These are phyloP conservation scores for Luffa acutangula DNA, from an alignment of 306 rosid genomes.

Conservation along the genomic window DNA sequence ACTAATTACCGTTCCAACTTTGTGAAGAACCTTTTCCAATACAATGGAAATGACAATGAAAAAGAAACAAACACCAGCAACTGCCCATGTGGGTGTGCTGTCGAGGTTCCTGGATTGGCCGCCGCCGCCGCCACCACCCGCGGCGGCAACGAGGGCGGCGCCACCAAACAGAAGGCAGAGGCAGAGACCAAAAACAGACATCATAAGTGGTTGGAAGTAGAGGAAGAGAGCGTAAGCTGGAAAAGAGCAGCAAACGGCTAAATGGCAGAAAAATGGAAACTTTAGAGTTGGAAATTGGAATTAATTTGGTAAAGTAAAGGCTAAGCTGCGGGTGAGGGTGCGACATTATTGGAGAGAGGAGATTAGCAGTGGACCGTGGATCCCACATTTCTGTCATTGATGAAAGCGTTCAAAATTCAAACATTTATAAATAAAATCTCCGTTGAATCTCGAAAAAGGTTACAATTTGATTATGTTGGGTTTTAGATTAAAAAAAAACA, in stretches of 20 bases:
- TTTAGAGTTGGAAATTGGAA: not conserved
- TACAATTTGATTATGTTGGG: not conserved
- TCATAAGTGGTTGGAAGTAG: not conserved
- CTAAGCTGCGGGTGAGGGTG: no score
- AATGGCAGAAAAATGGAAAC: not conserved
- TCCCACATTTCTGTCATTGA: not conserved
- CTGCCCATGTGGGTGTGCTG: constrained; percentile 90
- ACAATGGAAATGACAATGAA: constrained; percentile 55
- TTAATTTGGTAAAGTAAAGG: not conserved
- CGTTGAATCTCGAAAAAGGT: not conserved
- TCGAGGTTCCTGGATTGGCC: constrained; percentile 38
- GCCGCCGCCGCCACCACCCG: not conserved
- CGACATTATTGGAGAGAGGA: not conserved
- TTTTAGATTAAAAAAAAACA: no score
- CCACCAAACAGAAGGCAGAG: not conserved
- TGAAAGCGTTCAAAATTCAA: not conserved
- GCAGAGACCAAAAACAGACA: not conserved
- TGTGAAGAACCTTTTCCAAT: constrained; percentile 65
- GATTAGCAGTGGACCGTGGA: not conserved
- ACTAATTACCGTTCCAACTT: constrained; percentile 49
- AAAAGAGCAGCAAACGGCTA: not conserved
- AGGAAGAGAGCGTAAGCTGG: no score
- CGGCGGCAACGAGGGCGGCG: constrained; percentile 12
- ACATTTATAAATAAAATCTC: not conserved
- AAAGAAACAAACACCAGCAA: constrained; percentile 60